Base-by-base conservation (phyloP, 306 rosid species). In the Corylus heterophylla region DNA sequence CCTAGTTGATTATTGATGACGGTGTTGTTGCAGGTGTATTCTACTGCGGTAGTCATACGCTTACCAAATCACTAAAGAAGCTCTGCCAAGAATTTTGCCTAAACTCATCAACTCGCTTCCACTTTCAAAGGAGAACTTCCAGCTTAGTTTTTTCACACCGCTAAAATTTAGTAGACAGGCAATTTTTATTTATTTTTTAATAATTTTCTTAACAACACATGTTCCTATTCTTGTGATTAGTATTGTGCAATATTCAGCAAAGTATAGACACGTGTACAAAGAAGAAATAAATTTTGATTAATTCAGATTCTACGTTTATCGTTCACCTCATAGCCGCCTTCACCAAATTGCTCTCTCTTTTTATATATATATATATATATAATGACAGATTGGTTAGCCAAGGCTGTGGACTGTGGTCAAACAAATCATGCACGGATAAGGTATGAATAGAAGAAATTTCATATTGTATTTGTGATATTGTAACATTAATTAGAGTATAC, bases 91-190 rank as follows among this genome's bases (percentile, higher is more conserved):
- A 82, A 44, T 86, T 82, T 72, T 84, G 85, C 74, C 16, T 71
- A 61, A 75, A 81, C 74, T 69, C 85, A 18, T 71, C 86, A 64
- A 86, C 92, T 25, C 91, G 94, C 31, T 94, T 94, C 78, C 87
- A 85, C 12, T 94, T 94, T 82, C 92, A 92, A 92, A 94, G 88
- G 98, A 94, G 87, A 94, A 92, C 77, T 94, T 94, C 82, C 91
- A 90, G 86, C 76, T 54, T 64, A 55, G 78, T 39, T 54, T 14
- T 37, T 35, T 17, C 27, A 29, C 1, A 80, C 25, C 25, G 25
- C 25, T 0, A 22, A 22, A 22, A 22, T 8, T 35, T 5, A 70
- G 59, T 69, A 47, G 69, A 63, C 49, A 59, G 47, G 14, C 39
- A 44, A 2, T 22, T 22, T 22, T 22, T 22, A 13, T 35, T 4